A percentile compares a stretch with the other conserved stretches of the same genome.
phyloP scores from a whole-genome alignment of 441 rosid genomes.

The Brassica balearica region DNA sequence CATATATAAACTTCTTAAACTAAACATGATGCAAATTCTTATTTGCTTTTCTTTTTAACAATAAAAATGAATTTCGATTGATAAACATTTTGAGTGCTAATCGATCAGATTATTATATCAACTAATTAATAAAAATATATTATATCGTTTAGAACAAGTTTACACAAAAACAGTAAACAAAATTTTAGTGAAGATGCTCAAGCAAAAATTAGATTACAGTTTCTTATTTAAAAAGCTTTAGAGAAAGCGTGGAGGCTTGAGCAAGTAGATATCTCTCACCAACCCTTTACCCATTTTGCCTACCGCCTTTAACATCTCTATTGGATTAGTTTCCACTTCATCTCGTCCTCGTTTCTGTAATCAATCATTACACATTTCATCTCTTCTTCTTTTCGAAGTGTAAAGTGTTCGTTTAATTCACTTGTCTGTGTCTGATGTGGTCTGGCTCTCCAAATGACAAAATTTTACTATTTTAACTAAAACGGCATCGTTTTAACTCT shows the following conservation, averaged over 20 bases:
- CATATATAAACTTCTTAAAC: not conserved
- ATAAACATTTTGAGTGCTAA: not conserved
- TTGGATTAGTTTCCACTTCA: constrained; percentile 50
- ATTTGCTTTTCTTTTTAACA: too few species aligned
- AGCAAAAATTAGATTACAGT: not conserved
- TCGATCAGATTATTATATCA: not conserved
- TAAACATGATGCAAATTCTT: not conserved
- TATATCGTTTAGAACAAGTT: not conserved
- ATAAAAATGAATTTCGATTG: too few species aligned
- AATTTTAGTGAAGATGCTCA: not conserved
- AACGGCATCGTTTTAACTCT: too few species aligned
- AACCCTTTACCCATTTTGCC: constrained; percentile 91
- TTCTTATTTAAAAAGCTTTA: not conserved
- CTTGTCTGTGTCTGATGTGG: too few species aligned
- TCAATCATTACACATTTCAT: constrained; percentile 22
- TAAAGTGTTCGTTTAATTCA: not conserved
- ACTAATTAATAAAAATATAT: not conserved
- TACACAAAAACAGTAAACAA: not conserved
- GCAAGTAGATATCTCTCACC: constrained; percentile 67
- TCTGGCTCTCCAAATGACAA: too few species aligned
- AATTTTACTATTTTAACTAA: too few species aligned
- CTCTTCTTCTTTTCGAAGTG: not conserved
- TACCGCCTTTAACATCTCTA: constrained; percentile 57
- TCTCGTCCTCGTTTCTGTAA: constrained; percentile 76
- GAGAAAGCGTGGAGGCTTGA: constrained; percentile 62